Conservation (phyloP, 1,284 basidiomycete genomes). For the Coniferiporia sulphurascens region DNA sequence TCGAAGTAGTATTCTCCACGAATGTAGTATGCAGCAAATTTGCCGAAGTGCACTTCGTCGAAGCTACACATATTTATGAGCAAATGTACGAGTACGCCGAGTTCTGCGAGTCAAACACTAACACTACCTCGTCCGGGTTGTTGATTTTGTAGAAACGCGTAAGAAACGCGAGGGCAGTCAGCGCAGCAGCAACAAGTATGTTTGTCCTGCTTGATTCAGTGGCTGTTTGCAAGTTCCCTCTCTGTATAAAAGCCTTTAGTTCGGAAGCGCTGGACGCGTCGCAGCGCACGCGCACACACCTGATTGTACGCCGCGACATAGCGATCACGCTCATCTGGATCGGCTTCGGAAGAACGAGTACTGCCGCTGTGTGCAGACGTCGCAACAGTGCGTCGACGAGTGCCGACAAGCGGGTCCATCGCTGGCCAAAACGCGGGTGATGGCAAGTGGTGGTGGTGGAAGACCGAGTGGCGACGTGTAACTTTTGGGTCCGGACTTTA, state of each 20-base stretch:
- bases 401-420: slow-evolving; percentile 17
- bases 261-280: background rate
- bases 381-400: slow-evolving; percentile 14
- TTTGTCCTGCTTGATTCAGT: slow-evolving; percentile 19
- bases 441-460: background rate
- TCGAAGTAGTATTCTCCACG: slow-evolving; percentile 96
- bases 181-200: slow-evolving; percentile 42
- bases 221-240: slow-evolving; percentile 7
- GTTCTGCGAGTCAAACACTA: slow-evolving; percentile 32
- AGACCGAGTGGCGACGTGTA: background rate
- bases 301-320: slow-evolving; percentile 14
- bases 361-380: slow-evolving; percentile 6
- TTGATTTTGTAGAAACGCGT: slow-evolving; percentile 92
- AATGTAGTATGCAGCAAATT: slow-evolving; percentile 92
- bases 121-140: slow-evolving; percentile 94
- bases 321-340: slow-evolving; percentile 17
- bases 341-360: slow-evolving; percentile 10
- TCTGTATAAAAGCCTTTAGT: slow-evolving; percentile 4
- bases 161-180: slow-evolving; percentile 74
- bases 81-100: background rate
- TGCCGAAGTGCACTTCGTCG: slow-evolving; percentile 96
- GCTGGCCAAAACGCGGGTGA: background rate
- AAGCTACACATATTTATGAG: slow-evolving; percentile 51
- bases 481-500: background rate
- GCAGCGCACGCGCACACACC: slow-evolving; percentile 7